A percentile compares a stretch with the other conserved stretches of the same genome.
phyloP scores from a whole-genome alignment of 2,329 filamentous ascomycete species.

The Pestalotiopsis sp. region DNA sequence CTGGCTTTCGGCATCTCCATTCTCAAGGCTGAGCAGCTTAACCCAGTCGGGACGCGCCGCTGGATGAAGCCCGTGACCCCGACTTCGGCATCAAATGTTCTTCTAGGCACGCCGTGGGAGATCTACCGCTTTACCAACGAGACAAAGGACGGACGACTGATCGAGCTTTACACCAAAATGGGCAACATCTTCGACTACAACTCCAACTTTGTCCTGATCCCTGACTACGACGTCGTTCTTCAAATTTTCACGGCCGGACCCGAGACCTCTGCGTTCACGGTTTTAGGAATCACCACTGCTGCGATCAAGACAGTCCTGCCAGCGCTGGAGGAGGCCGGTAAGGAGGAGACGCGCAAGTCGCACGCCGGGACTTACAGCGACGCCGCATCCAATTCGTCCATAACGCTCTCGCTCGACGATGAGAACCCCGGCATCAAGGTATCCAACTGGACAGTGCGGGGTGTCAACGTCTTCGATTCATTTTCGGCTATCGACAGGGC shows the following conservation, averaged over 20 bases:
- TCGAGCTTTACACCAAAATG: constrained; percentile 36
- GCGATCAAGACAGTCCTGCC: constrained; percentile 36
- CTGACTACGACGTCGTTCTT: constrained; percentile 34
- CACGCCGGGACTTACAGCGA: constrained; percentile 42
- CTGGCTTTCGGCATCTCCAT: constrained; percentile 43
- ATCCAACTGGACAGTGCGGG: constrained; percentile 39
- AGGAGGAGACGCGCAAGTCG: constrained; percentile 30
- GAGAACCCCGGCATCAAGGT: constrained; percentile 40
- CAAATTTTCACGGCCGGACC: constrained; percentile 26
- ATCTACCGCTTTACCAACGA: constrained; percentile 32
- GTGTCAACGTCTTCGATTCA: constrained; percentile 36
- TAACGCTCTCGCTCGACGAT: constrained; percentile 38
- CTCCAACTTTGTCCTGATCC: constrained; percentile 30
- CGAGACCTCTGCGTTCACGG: not conserved
- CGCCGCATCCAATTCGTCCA: constrained; percentile 37
- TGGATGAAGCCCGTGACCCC: constrained; percentile 35
- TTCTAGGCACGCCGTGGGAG: constrained; percentile 37
- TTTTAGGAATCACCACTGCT: constrained; percentile 17
- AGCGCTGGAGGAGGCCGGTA: constrained; percentile 43
- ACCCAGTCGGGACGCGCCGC: constrained; percentile 35
- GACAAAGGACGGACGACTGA: constrained; percentile 28
- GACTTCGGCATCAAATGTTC: constrained; percentile 27
- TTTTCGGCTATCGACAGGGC: not conserved
- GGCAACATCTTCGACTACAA: constrained; percentile 34
- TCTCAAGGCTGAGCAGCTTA: constrained; percentile 38